Percentiles rank a stretch among this genome's conserved stretches.
phyloP scores from a whole-genome alignment of 2,329 filamentous ascomycete species.

The Phoma sp. region DNA sequence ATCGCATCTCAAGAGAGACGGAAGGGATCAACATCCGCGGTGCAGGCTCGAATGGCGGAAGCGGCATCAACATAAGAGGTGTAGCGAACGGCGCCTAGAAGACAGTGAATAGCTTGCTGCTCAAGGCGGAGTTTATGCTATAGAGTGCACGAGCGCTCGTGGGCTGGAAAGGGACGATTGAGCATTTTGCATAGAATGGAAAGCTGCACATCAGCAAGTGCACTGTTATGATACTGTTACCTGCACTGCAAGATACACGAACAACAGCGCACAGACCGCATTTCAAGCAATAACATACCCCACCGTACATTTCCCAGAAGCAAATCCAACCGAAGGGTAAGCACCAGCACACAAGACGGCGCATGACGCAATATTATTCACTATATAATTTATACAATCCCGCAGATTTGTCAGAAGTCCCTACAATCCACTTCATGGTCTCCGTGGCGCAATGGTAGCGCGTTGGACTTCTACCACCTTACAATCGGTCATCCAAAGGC shows the following conservation, averaged over 20 bases:
- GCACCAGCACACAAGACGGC: no score
- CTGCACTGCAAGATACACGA: not conserved
- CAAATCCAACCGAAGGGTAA: no score
- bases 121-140: not conserved
- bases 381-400: not conserved
- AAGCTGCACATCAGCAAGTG: not conserved
- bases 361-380: not conserved
- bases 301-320: no score
- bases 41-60: slow-evolving; percentile 25
- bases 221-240: not conserved
- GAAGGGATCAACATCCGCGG: slow-evolving; percentile 46
- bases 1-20: slow-evolving; percentile 16
- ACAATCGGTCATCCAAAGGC: slow-evolving; percentile 35
- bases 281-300: no score
- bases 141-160: not conserved
- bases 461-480: slow-evolving; percentile 40
- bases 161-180: not conserved
- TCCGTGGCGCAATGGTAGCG: slow-evolving; percentile 45
- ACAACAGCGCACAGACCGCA: not conserved
- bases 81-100: slow-evolving; percentile 40
- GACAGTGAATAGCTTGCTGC: not conserved
- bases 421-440: slow-evolving; percentile 29
- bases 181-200: not conserved
- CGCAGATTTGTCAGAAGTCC: slow-evolving; percentile 21
- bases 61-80: slow-evolving; percentile 42